Percentiles rank a stretch among this genome's conserved stretches.
phyloP scores from a whole-genome alignment of 129 eudicot species.

The Lactuca saligna region DNA sequence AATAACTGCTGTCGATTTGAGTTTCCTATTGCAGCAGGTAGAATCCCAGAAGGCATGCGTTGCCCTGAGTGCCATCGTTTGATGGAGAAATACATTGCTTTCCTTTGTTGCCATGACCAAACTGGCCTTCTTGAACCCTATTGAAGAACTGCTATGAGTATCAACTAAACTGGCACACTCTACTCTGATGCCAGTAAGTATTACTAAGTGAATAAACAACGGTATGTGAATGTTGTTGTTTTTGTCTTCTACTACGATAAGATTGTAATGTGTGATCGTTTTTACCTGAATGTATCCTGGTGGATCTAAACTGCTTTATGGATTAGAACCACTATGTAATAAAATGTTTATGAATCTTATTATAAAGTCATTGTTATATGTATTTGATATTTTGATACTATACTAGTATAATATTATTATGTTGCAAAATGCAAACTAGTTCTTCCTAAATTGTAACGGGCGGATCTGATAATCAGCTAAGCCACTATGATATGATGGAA shows the following conservation, averaged over 20 bases:
- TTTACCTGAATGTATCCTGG: conserved; percentile 23
- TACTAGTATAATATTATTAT: no score
- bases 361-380: background rate
- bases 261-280: conserved; percentile 19
- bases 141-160: conserved; percentile 8
- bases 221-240: conserved; percentile 12
- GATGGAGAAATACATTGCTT: conserved; percentile 74
- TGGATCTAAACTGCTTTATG: conserved; percentile 12
- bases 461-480: no score
- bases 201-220: conserved; percentile 31
- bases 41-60: conserved; percentile 60
- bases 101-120: conserved; percentile 75
- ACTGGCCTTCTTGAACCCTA: conserved; percentile 37
- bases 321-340: conserved; percentile 30
- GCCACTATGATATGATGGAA: no score
- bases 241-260: conserved; percentile 16
- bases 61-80: conserved; percentile 76
- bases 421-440: background rate
- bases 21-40: conserved; percentile 53
- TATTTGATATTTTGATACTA: background rate
- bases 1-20: conserved; percentile 62
- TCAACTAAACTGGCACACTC: background rate
- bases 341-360: conserved; percentile 13
- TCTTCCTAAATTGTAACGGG: background rate
- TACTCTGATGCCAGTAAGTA: conserved; percentile 19